Evolutionary conservation across 768 basidiomycete genomes (phyloP).

Genomic region (Russula brevipes): DNA sequence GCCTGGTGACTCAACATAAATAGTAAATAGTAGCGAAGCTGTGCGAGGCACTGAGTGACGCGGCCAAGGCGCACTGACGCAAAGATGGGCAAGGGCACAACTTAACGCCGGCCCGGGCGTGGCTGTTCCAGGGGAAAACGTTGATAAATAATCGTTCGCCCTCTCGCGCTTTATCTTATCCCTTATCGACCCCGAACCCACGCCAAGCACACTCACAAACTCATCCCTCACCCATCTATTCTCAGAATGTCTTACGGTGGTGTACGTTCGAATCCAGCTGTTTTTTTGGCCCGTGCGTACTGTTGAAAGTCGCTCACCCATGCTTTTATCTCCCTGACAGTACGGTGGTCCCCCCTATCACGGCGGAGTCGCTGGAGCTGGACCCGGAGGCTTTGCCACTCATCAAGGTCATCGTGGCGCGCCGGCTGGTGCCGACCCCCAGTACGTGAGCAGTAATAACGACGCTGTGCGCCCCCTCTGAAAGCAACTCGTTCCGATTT

Average conservation of each 20-base stretch:
- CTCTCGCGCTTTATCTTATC: no score
- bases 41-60: no score
- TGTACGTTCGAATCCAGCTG: background rate
- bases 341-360: constrained; percentile 22
- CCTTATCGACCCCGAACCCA: background rate
- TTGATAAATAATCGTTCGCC: no score
- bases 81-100: no score
- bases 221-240: background rate
- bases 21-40: no score
- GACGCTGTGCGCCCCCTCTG: background rate
- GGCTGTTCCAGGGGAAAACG: no score
- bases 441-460: constrained; percentile 42
- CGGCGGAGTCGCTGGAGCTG: constrained; percentile 11
- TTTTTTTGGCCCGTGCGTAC: background rate
- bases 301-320: background rate
- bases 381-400: constrained; percentile 32
- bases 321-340: background rate
- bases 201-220: background rate
- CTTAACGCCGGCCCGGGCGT: no score
- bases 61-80: no score
- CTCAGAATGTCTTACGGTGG: background rate
- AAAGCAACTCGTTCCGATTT: background rate
- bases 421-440: constrained; percentile 68
- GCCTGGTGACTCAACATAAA: no score
- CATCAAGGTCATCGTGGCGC: constrained; percentile 33